Conservation (phyloP, 1,284 basidiomycete species). For the Papiliotrema fonsecae region DNA sequence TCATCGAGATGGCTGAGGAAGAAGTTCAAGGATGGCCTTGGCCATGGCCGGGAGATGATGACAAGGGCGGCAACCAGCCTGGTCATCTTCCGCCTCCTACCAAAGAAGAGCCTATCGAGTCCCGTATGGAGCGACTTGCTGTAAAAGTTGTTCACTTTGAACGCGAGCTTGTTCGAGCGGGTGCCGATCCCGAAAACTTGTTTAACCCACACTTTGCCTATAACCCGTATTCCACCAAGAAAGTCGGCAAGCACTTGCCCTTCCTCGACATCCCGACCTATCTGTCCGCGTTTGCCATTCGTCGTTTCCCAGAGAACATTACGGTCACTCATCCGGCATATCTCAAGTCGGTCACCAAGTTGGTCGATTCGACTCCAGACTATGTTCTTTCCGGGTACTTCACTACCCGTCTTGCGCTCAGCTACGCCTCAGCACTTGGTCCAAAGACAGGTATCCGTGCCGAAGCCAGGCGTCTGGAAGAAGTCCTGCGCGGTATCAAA, state of each 20-base stretch:
- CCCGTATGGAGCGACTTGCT: constrained; percentile 61
- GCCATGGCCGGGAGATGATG: constrained; percentile 61
- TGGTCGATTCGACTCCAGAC: constrained; percentile 65
- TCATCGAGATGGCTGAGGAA: constrained; percentile 16
- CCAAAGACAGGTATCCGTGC: constrained; percentile 69
- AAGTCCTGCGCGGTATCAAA: constrained; percentile 75
- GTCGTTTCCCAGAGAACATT: constrained; percentile 67
- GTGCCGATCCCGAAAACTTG: constrained; percentile 65
- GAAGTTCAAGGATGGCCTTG: constrained; percentile 61
- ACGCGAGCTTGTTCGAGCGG: constrained; percentile 69
- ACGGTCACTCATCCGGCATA: constrained; percentile 84
- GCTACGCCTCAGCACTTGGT: constrained; percentile 65
- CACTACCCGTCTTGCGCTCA: constrained; percentile 62
- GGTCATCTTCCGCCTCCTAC: constrained; percentile 7
- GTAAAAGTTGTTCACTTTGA: constrained; percentile 75
- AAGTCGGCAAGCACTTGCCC: constrained; percentile 66
- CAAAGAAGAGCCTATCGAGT: constrained; percentile 25
- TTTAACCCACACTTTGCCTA: constrained; percentile 78
- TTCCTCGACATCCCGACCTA: constrained; percentile 79
- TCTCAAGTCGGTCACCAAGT: constrained; percentile 60
- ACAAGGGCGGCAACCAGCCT: constrained; percentile 36
- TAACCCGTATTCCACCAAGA: constrained; percentile 70
- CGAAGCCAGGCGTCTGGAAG: constrained; percentile 63
- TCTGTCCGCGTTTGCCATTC: constrained; percentile 75
- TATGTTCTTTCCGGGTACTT: constrained; percentile 77